These are phyloP conservation scores for Bjerkandera adusta DNA, from an alignment of 1,284 basidiomycete species.

Conservation along the genomic window DNA sequence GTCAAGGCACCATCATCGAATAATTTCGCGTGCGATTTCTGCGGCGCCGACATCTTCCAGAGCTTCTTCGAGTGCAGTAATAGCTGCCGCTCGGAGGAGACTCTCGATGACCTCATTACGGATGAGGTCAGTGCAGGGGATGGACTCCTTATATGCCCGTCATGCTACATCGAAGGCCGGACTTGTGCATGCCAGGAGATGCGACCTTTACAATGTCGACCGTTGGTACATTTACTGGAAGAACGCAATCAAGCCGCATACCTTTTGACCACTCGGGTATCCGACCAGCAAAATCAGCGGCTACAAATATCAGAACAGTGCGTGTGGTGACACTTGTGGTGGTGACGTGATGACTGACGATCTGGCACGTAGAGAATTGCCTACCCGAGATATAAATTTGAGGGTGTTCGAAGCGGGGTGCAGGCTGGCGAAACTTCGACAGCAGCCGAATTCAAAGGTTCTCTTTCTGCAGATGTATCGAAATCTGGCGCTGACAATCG, in stretches of 20 bases:
- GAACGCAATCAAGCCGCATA: constrained; percentile 39
- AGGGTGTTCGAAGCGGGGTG: constrained; percentile 4
- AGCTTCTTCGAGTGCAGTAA: constrained; percentile 67
- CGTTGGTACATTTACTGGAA: constrained; percentile 36
- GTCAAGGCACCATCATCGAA: no score
- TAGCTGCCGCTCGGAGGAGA: constrained; percentile 33
- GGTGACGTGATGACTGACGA: no score
- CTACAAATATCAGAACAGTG: no score
- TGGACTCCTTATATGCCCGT: constrained; percentile 57
- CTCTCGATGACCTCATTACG: constrained; percentile 7
- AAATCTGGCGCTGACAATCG: constrained; percentile 19
- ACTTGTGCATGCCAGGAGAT: constrained; percentile 58
- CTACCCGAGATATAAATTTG: no score
- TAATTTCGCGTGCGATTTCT: constrained; percentile 66
- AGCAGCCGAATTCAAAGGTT: neutral
- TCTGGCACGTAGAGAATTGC: no score
- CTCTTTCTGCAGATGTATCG: constrained; percentile 23
- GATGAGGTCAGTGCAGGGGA: no score
- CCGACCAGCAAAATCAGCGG: no score
- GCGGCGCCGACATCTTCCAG: constrained; percentile 73
- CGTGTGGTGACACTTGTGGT: no score
- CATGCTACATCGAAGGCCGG: constrained; percentile 75
- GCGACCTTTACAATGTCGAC: constrained; percentile 54
- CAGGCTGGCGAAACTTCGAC: neutral
- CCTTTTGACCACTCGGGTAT: neutral